Evolutionary conservation across 305 asterid species (phyloP).

Genomic region (Lippia alba): DNA sequence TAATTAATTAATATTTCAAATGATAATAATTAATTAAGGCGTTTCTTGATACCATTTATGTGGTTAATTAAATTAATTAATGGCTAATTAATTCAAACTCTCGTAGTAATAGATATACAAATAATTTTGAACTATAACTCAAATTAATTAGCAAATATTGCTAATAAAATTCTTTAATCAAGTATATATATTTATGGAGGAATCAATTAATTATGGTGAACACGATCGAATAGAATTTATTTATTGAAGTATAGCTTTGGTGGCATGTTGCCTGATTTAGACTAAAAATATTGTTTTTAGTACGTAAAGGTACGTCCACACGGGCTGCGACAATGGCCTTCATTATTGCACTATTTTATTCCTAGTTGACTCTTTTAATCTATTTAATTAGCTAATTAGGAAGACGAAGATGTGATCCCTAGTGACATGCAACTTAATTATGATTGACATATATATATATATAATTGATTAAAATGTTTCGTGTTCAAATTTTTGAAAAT

Average conservation of each 20-base stretch:
- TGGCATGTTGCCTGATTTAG: constrained; percentile 42
- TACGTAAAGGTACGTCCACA: constrained; percentile 42
- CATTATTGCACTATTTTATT: constrained; percentile 19
- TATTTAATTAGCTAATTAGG: constrained; percentile 1
- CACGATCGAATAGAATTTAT: not conserved
- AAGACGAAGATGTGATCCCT: not conserved
- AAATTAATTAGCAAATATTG: too few species aligned
- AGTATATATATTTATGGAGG: too few species aligned
- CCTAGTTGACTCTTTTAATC: constrained; percentile 24
- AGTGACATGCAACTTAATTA: constrained; percentile 3
- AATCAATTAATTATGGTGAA: too few species aligned
- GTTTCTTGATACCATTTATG: not conserved
- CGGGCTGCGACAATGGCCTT: constrained; percentile 32
- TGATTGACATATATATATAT: too few species aligned
- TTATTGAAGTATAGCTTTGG: constrained; percentile 6
- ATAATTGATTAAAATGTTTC: not conserved
- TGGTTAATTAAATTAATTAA: not conserved
- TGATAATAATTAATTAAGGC: not conserved
- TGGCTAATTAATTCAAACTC: too few species aligned
- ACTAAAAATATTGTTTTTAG: constrained; percentile 32
- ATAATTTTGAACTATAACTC: not conserved
- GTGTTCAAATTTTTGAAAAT: too few species aligned
- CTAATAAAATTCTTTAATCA: too few species aligned
- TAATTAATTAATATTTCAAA: constrained; percentile 15
- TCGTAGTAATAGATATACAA: not conserved